Evolutionary conservation across 2,329 filamentous ascomycete species (phyloP), one percentile per base, ranked within the genome.

Genomic region (Penicillium sp.): DNA sequence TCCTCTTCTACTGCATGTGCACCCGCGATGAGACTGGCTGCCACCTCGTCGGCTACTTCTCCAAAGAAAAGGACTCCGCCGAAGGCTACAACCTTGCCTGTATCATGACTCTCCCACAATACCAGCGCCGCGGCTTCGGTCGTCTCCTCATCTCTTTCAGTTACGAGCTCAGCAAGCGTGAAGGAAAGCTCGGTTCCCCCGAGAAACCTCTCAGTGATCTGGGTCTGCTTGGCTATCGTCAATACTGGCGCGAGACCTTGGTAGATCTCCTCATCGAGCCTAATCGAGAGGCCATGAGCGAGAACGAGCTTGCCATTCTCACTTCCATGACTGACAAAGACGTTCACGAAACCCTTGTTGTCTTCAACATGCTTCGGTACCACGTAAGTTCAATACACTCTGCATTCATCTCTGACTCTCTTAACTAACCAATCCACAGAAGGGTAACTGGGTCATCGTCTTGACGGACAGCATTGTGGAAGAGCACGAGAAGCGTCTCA

Each of bases 31-130:
- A 94, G 52, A 84, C 88, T 16, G 93, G 93, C 16, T 97, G 94
- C 69, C 94, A 97, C 70, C 94, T 99, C 63, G 93, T 97, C 24
- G 94, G 94, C n/a, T 99, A 99, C 70, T 99, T 99, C 67, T 96
- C 90, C 52, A 99, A 99, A 72, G 94, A 99, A 73, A 99, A 99
- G 65, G 94, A 99, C 74, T 93, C 89, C 38, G 92, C 92, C 0
- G 95, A 99, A 66, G 91, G 90, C 29, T 99, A 97, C 82, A 99
- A 99, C 69, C 88, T 99, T 31, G 95, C 94, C 4, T 99, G 95
- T 83, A 99, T 99, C 71, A 80, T 99, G 55, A 99, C 94, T 0
- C 80, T 99, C 3, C 94, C 94, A 0, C 95, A 99, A 70, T 97
- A 95, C 65, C 94, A 99, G 74, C 86, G 94, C 22, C 94, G 95